These are phyloP conservation scores for Exophiala bonariae DNA, from an alignment of 2,329 filamentous ascomycete species.

Conservation along the genomic window DNA sequence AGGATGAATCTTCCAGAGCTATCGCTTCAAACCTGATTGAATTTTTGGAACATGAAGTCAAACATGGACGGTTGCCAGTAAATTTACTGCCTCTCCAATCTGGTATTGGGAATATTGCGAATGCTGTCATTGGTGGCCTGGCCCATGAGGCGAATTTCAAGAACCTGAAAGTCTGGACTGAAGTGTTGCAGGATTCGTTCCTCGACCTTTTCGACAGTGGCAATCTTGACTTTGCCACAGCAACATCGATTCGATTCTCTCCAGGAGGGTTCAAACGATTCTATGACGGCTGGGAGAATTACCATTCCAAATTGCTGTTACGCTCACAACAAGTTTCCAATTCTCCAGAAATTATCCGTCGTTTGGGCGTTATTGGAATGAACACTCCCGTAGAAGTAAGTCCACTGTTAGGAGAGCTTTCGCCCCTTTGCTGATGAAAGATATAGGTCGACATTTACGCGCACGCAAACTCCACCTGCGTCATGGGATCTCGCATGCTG, in stretches of 20 bases:
- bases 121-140: slow-evolving; percentile 83
- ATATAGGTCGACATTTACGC: slow-evolving; percentile 93
- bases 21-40: slow-evolving; percentile 83
- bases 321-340: slow-evolving; percentile 88
- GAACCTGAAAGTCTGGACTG: slow-evolving; percentile 89
- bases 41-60: slow-evolving; percentile 82
- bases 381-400: slow-evolving; percentile 92
- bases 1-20: slow-evolving; percentile 68
- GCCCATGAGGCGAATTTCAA: slow-evolving; percentile 72
- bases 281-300: slow-evolving; percentile 75
- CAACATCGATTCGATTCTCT: slow-evolving; percentile 86
- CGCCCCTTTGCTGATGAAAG: too few species aligned
- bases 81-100: slow-evolving; percentile 81
- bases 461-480: slow-evolving; percentile 86
- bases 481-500: slow-evolving; percentile 85
- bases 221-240: slow-evolving; percentile 84
- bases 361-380: slow-evolving; percentile 87
- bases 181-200: slow-evolving; percentile 91
- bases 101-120: slow-evolving; percentile 90
- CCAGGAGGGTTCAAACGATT: slow-evolving; percentile 89
- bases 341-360: slow-evolving; percentile 84
- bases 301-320: slow-evolving; percentile 78
- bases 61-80: slow-evolving; percentile 71
- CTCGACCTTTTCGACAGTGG: slow-evolving; percentile 88
- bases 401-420: too few species aligned